Percentiles rank a stretch among this genome's conserved stretches.
These are phyloP conservation scores for Pythium phragmiticola DNA, from an alignment of 352 stramenopile genomes.

Conservation along the genomic window DNA sequence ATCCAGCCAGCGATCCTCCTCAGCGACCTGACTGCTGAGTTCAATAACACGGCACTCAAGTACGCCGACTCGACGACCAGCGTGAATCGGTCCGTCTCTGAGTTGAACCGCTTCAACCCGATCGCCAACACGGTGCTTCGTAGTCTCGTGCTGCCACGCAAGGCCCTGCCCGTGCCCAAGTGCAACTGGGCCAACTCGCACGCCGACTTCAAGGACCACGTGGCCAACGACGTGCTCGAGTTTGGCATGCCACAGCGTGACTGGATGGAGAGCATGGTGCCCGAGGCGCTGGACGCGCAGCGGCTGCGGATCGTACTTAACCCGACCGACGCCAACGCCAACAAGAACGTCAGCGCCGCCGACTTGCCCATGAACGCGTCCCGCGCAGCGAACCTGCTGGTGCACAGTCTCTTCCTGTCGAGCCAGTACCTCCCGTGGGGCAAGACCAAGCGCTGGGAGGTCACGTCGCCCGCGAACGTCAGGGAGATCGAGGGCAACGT, in stretches of 20 bases:
- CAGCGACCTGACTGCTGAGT: conserved; percentile 6
- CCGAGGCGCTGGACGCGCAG: conserved; percentile 1
- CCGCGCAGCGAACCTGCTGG: conserved; percentile 9
- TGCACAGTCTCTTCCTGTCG: conserved; percentile 9
- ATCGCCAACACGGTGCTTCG: conserved; percentile 18
- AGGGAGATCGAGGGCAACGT: not conserved
- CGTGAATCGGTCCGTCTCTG: conserved; percentile 10
- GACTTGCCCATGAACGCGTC: conserved; percentile 17
- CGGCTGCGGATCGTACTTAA: conserved; percentile 10
- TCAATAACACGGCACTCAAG: not conserved
- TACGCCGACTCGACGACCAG: conserved; percentile 15
- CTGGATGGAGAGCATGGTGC: conserved; percentile 13
- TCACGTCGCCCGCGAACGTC: not conserved
- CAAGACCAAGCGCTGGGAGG: not conserved
- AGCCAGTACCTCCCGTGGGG: conserved; percentile 8
- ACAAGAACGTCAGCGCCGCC: not conserved
- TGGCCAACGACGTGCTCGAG: conserved; percentile 6
- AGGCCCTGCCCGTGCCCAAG: not conserved
- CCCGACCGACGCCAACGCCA: conserved; percentile 4
- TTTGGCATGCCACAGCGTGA: conserved; percentile 16
- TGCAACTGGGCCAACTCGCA: conserved; percentile 5
- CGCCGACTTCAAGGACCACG: not conserved
- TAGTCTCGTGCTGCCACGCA: conserved; percentile 15
- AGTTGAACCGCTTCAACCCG: not conserved
- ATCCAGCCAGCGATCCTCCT: not conserved